These are phyloP conservation scores for Colletotrichum costaricense DNA, from an alignment of 2,329 filamentous ascomycete genomes.

Conservation along the genomic window DNA sequence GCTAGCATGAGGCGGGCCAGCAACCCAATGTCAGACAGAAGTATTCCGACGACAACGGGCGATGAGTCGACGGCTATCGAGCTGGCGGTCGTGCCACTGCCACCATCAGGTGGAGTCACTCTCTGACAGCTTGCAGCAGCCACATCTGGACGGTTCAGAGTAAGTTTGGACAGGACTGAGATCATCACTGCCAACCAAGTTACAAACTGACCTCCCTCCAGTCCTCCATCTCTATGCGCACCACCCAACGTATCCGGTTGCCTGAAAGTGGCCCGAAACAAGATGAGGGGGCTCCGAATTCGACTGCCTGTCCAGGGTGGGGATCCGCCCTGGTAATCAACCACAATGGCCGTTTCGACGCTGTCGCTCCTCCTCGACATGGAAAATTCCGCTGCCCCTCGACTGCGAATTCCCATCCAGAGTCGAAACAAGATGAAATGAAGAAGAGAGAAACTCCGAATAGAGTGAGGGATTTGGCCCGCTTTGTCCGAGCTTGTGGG, in stretches of 20 bases:
- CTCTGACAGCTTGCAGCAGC: not conserved
- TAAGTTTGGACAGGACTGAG: not conserved
- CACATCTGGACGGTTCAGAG: not conserved
- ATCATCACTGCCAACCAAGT: not conserved
- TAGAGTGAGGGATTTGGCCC: not conserved
- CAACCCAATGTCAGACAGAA: not conserved
- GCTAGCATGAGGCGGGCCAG: constrained; percentile 8
- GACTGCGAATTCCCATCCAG: not conserved
- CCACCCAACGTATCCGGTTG: not conserved
- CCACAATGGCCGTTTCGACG: not conserved
- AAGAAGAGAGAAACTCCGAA: not conserved
- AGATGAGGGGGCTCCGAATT: not conserved
- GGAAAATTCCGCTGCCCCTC: not conserved
- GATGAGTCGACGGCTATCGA: not conserved
- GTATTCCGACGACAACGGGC: not conserved
- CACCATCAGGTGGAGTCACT: not conserved
- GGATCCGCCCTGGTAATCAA: not conserved
- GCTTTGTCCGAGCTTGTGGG: not conserved
- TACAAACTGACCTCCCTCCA: not conserved
- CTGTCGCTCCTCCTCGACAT: not conserved
- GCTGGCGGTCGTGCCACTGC: not conserved
- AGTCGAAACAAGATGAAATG: not conserved
- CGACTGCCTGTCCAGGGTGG: not conserved
- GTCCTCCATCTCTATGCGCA: not conserved
- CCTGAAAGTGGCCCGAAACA: not conserved